Base-by-base conservation (phyloP, 257 asterid genomes). In the Gentiana straminea region DNA sequence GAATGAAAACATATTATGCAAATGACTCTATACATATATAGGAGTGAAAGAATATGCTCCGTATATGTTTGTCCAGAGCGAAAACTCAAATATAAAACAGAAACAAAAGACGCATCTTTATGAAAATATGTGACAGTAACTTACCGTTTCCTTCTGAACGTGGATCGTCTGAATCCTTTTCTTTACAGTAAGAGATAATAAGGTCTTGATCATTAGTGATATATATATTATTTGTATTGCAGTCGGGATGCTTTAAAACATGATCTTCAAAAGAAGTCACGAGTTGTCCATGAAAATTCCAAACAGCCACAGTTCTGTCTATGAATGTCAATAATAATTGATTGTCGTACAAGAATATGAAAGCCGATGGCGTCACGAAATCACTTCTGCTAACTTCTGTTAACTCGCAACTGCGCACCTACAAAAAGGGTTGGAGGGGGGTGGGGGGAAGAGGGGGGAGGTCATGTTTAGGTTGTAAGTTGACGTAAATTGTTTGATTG, bases 301-400 rank as follows among this genome's bases (percentile, higher is more conserved):
- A 92, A 57, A 92, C 99, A 61, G 99, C 95, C 33, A 92, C 99
- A 0, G 97, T 85, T 59, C 95, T 79, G 61, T 87, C 81, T 81
- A 95, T 80, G 72, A 92, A 92, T 32, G 98, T 92, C 79, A 92
- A 70, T 77, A 92, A 92, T 51, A 92, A 71, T 64, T 92, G 99
- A 67, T 92, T 92, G 80, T 92, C 99, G 35, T 92, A 92, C 58
- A 92, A 72, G 74, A 92, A 92, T 78, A 92, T 88, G 68, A 92
- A 92, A 13, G 99, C 99, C 4, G 99, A 92, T 3, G 99, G 99
- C 62, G 99, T 92, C 99, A 85, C 83, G 85, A 92, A 88, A 54
- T 92, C 94, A 0, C 95, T 81, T 66, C 91, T 78, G 82, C 89
- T 88, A 58, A 92, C 99, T 81, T 92, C 99, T 1, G 94, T 92